These are phyloP conservation scores for Pholiota adiposa DNA, from an alignment of 1,284 basidiomycete genomes.

Conservation along the genomic window DNA sequence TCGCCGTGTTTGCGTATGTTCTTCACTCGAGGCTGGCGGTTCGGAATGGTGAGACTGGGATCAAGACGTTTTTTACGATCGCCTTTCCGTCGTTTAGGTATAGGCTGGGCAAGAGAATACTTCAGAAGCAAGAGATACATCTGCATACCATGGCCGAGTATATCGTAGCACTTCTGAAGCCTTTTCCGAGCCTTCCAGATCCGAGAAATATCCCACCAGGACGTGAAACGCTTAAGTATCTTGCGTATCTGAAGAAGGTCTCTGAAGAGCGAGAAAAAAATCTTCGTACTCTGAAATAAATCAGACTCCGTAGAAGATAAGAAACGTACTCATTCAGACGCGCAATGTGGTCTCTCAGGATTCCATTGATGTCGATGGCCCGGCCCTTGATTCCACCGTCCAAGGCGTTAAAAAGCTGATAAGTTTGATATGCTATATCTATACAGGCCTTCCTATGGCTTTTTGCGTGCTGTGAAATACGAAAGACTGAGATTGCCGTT, in stretches of 20 bases:
- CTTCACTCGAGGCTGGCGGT: neutral
- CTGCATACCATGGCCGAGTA: conserved; percentile 22
- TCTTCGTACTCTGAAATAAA: neutral
- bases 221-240: conserved; percentile 19
- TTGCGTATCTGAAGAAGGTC: conserved; percentile 21
- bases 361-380: conserved; percentile 23
- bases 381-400: conserved; percentile 26
- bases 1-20: neutral
- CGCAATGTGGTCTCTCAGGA: conserved; percentile 22
- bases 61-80: neutral
- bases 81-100: neutral
- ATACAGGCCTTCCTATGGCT: conserved; percentile 19
- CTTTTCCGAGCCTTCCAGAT: conserved; percentile 14
- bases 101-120: conserved; percentile 18
- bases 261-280: conserved; percentile 7
- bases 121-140: conserved; percentile 21
- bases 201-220: conserved; percentile 22
- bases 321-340: conserved; percentile 20
- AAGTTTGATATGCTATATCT: conserved; percentile 24
- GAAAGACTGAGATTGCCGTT: neutral
- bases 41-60: neutral
- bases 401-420: conserved; percentile 25
- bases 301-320: neutral
- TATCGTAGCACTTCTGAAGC: conserved; percentile 21
- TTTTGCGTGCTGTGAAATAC: conserved; percentile 19